These are phyloP conservation scores for Poronia punctata DNA, from an alignment of 495 filamentous ascomycete species.

Conservation along the genomic window DNA sequence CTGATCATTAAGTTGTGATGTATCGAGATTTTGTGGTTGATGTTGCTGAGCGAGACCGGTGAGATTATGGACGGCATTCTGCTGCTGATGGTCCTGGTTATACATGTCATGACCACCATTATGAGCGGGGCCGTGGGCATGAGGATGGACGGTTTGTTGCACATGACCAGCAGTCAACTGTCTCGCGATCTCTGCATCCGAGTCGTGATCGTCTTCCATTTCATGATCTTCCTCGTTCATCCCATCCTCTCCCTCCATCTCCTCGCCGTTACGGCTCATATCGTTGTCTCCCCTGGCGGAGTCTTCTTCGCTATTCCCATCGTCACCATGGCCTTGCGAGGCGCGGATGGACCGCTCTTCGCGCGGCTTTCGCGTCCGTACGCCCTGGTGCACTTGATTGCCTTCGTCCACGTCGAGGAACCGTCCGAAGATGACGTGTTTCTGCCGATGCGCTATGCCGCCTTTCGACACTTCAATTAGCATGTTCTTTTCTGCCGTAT, in stretches of 20 bases:
- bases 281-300: neutral
- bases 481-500: conserved; percentile 24
- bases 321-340: neutral
- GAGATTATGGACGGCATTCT: neutral
- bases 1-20: neutral
- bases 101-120: neutral
- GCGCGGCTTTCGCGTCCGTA: conserved; percentile 1
- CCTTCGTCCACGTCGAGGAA: conserved; percentile 1
- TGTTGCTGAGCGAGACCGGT: neutral
- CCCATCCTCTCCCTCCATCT: neutral
- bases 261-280: neutral
- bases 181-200: conserved; percentile 9
- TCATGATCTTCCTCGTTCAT: conserved; percentile 6
- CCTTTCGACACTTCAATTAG: conserved; percentile 15
- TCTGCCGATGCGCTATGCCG: conserved; percentile 3
- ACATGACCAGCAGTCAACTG: conserved; percentile 2
- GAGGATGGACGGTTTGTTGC: neutral
- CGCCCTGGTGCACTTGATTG: conserved; percentile 2
- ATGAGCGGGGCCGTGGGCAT: neutral
- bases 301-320: neutral
- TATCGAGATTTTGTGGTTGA: conserved; percentile 2
- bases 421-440: conserved; percentile 8
- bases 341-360: neutral
- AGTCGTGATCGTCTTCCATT: conserved; percentile 6
- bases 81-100: neutral